Evolutionary conservation across 305 asterid species (phyloP).

Genomic region (Solanum hybrid): DNA sequence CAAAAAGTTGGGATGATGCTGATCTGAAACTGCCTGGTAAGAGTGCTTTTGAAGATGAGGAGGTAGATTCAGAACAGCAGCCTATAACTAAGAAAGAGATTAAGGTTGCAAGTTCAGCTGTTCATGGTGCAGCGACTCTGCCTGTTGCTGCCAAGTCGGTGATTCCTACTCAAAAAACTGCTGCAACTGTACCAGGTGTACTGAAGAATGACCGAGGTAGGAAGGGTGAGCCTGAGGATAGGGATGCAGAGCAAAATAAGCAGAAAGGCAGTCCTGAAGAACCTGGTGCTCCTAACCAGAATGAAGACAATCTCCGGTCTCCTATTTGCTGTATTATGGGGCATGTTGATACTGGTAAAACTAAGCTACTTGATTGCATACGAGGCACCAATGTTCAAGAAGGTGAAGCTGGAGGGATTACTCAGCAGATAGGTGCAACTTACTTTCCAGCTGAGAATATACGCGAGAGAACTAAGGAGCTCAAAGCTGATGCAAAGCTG

Average conservation of each 20-base stretch:
- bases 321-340: conserved; percentile 99
- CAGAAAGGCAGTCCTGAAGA: conserved; percentile 4
- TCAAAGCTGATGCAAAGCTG: conserved; percentile 94
- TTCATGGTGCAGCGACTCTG: conserved; percentile 28
- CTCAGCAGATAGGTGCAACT: conserved; percentile 99
- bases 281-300: conserved; percentile 27
- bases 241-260: conserved; percentile 10
- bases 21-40: conserved; percentile 82
- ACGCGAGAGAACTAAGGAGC: conserved; percentile 92
- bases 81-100: conserved; percentile 44
- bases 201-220: conserved; percentile 26
- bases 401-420: conserved; percentile 99
- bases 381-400: conserved; percentile 99
- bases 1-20: conserved; percentile 95
- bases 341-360: conserved; percentile 98
- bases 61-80: conserved; percentile 75
- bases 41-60: conserved; percentile 87
- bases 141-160: conserved; percentile 28
- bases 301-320: conserved; percentile 65
- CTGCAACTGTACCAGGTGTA: conserved; percentile 14
- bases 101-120: conserved; percentile 28
- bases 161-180: conserved; percentile 16
- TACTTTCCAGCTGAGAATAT: conserved; percentile 96
- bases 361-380: conserved; percentile 93
- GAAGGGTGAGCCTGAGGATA: conserved; percentile 23